Evolutionary conservation across 2,329 filamentous ascomycete species (phyloP), one percentile per base, ranked within the genome.

Genomic region (Talaromyces pinophilus): DNA sequence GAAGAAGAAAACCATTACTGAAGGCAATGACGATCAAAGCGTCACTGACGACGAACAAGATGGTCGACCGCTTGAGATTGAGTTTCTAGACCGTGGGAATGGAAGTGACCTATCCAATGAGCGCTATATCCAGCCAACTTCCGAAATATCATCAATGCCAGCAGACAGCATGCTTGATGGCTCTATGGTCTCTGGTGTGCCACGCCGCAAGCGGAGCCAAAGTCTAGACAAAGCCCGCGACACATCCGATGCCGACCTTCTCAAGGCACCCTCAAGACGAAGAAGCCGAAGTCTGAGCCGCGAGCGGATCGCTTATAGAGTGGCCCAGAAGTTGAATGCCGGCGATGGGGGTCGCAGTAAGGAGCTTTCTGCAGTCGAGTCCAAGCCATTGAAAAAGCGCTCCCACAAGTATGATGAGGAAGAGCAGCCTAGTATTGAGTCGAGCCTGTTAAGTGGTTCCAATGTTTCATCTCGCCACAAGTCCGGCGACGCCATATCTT

Each of bases 11-110:
- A 74, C 77, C 38, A 69, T 73, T 55, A 77, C 79, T 22, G 71
- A 71, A n/a, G 72, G 68, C 74, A 80, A 64, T 81, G 90, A 92
- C 82, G 87, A 86, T 66, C 82, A 85, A 68, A 91, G 89, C 74
- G 82, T 89, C 76, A 86, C 84, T 71, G 95, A 92, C 44, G 91
- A 91, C 76, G 88, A 86, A 19, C 91, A 88, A 7, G 90, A 92
- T 75, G 92, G 91, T 77, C 94, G 91, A 69, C 93, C 93, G 42
- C 89, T 97, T 70, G 93, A 97, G 76, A 91, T 97, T 68, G 94
- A 97, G 77, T 92, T 98, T 69, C 86, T 93, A 72, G 85, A 87
- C 60, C 81, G 84, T 70, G 75, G 88, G 84, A 77, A 85, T 84
- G 68, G 84, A 82, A 83, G 91, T 86, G 79, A 97, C 84, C 69